These are phyloP conservation scores for Prinsepia uniflora DNA, from an alignment of 306 rosid genomes.

Conservation along the genomic window DNA sequence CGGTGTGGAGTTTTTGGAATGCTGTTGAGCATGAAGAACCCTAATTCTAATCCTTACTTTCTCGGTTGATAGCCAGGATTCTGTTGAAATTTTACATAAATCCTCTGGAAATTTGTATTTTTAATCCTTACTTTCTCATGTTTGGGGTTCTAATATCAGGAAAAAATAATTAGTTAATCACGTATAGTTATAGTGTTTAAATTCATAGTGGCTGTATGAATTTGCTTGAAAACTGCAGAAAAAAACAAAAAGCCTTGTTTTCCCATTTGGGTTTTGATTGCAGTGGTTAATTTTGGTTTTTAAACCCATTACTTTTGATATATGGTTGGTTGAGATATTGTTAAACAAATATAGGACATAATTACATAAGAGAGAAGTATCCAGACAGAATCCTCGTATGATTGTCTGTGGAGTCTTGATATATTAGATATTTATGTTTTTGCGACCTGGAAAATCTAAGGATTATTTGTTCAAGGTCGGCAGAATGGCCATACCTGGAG, in stretches of 20 bases:
- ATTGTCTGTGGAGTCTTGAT: too few relatives aligned
- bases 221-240: background rate
- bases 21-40: background rate
- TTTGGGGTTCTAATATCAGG: background rate
- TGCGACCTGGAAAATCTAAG: too few relatives aligned
- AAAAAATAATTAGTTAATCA: too few relatives aligned
- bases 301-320: background rate
- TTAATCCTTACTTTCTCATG: background rate
- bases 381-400: too few relatives aligned
- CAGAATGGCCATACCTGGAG: too few relatives aligned
- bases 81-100: background rate
- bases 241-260: background rate
- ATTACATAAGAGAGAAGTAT: too few relatives aligned
- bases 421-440: too few relatives aligned
- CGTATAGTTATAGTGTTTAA: background rate
- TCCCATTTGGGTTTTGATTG: conserved; percentile 1
- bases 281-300: background rate
- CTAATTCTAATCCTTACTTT: background rate
- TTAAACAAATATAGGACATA: background rate
- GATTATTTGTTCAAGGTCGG: too few relatives aligned
- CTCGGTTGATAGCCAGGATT: background rate
- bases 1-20: background rate
- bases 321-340: background rate
- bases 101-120: background rate
- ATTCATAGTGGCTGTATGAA: background rate